Base-by-base conservation (phyloP, 768 basidiomycete genomes). In the Boletus rufocinnamomeus region DNA sequence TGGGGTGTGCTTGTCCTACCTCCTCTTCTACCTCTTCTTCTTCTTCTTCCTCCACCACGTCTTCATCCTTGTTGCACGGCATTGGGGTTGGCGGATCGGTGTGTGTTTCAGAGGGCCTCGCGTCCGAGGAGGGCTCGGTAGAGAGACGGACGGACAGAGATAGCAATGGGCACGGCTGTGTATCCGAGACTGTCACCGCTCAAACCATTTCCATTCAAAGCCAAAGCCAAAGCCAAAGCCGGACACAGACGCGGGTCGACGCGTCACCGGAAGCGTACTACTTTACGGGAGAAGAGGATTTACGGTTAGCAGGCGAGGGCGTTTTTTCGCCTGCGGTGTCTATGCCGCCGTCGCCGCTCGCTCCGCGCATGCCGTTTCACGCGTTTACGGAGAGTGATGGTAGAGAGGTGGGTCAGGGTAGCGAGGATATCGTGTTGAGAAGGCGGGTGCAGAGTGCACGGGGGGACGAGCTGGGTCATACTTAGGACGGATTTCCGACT, bases 301-400 rank as follows among this genome's bases (percentile, higher is more conserved):
- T 84, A 46, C 77, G 79, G 69, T 76, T 91, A 45, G 82, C 88
- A 1, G 89, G 89, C 14, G 89, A 86, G 30, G 88, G 84, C 35
- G 79, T 87, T 35, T 87, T 91, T 66, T 91, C 89, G 8, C 90
- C 90, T 50, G 84, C 83, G 43, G 79, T 79, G 21, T 89, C 88
- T 30, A 75, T 77, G 62, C 84, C 90, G 6, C 76, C 87, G 30
- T 90, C 89, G 40, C 89, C 89, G 1, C 79, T 79, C 17, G 69
- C 81, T 14, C 80, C 75, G 49, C 79, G 82, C 9, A 71, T 69
- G 55, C 47, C 66, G 34, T 56, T 72, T 65, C 64, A 38, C 30
- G 62, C 50, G 60, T 32, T 61, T 1, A 6, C 17, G 13, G 50
- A 58, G 53, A 17, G 46, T 34, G 62, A 68, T 27, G 43, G 61